Evolutionary conservation across 371 early-diverging fungal genomes (phyloP), one percentile per base, ranked within the genome.

Genomic region (Apophysomyces ossiformis): DNA sequence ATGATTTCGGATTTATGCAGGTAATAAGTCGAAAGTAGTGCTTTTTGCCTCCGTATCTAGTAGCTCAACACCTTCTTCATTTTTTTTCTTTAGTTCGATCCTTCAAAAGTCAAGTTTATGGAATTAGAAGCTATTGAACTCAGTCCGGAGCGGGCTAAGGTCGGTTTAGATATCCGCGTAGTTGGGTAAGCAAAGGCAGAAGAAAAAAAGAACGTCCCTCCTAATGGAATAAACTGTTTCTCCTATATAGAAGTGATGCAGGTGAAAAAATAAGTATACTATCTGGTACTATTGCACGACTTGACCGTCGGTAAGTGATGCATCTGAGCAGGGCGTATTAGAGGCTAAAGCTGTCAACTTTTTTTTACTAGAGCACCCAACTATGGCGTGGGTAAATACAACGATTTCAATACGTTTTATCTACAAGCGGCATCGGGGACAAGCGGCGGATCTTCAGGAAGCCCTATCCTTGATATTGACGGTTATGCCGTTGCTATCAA

Each of bases 1-100:
- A 96, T 70, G 96, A 96, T 74, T 96, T 95, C 86, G 95, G 94
- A 1, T 89, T 96, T 67, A 87, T 96, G 75, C 83, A 88, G 68
- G 74, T 65, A 60, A 56, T 18, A 63, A 3, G 1, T 26, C 12
- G 7, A 12, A 13, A 50, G 16, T 8, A 38, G 11, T 0, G 13
- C 38, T 26, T 3, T 26, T 26, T 26, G 32, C 32, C 32, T 26
- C 32, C 32, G 32, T 26, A 26, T 26, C 32, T 26, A 26, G 3
- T 26, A 26, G 32, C 32, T 26, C 32, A 26, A 26, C 3, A 26
- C 32, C 32, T 26, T 26, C 32, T 26, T n/a, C n/a, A n/a, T n/a
- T n/a, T 26, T 26, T 3, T 26, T 26, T 3, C 2, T 26, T 26
- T 43, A 75, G 71, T 96, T 93, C 69, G 92, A 96, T 75, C 92